A percentile compares a stretch with the other conserved stretches of the same genome.
Evolutionary conservation across 2,329 filamentous ascomycete species (phyloP).

Genomic region (Cyphellophora attinorum): DNA sequence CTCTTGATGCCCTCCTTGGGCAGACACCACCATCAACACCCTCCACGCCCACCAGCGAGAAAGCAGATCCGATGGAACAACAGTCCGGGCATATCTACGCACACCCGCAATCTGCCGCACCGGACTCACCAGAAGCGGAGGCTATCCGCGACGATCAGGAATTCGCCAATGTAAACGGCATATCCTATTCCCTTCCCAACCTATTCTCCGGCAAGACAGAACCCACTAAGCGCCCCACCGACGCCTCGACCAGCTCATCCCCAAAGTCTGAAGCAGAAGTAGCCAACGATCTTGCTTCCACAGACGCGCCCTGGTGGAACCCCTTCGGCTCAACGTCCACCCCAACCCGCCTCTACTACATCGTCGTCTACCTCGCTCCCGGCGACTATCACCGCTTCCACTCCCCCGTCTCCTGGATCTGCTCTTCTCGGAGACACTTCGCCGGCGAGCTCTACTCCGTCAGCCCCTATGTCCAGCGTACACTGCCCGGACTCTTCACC

Average conservation of each 20-base stretch:
- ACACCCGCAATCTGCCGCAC: slow-evolving; percentile 24
- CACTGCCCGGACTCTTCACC: slow-evolving; percentile 86
- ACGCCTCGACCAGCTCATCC: slow-evolving; percentile 60
- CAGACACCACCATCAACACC: slow-evolving; percentile 40
- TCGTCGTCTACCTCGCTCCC: slow-evolving; percentile 88
- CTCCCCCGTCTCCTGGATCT: slow-evolving; percentile 90
- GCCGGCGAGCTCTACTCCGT: slow-evolving; percentile 93
- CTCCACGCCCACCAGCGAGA: slow-evolving; percentile 21
- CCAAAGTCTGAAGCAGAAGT: slow-evolving; percentile 74
- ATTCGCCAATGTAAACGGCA: slow-evolving; percentile 88
- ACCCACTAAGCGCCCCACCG: slow-evolving; percentile 60
- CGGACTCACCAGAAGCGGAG: slow-evolving; percentile 22
- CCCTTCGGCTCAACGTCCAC: slow-evolving; percentile 49
- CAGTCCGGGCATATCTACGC: slow-evolving; percentile 25
- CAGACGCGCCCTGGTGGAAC: slow-evolving; percentile 67
- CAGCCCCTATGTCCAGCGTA: slow-evolving; percentile 87
- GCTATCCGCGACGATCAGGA: slow-evolving; percentile 72
- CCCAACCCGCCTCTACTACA: slow-evolving; percentile 74
- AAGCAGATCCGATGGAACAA: slow-evolving; percentile 14
- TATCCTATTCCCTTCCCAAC: slow-evolving; percentile 83
- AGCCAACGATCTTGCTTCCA: slow-evolving; percentile 64
- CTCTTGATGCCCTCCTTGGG: slow-evolving; percentile 82
- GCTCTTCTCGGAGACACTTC: slow-evolving; percentile 90
- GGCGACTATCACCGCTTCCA: slow-evolving; percentile 99
- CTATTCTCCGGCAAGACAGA: slow-evolving; percentile 68